Evolutionary conservation across 2,329 filamentous ascomycete species (phyloP), one percentile per base, ranked within the genome.

Genomic region (Mariannaea elegans): DNA sequence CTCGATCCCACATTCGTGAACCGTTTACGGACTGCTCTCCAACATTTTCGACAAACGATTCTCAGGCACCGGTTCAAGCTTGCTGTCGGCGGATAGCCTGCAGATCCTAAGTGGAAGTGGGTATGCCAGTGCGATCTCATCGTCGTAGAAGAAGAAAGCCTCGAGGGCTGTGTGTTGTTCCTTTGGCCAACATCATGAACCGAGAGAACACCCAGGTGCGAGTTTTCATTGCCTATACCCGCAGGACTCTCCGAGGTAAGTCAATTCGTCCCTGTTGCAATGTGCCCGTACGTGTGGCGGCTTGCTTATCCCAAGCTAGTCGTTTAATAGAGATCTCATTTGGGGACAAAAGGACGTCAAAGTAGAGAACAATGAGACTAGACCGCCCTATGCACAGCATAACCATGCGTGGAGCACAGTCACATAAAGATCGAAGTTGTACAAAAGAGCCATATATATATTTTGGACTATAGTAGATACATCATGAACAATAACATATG

Each of bases 71-170:
- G 64, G 14, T 64, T 68, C 47, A 73, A 73, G 65, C 54, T 72
- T 31, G 66, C 69, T 1, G 32, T 68, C 8, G 65, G 65, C 7
- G 61, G 54, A 9, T 70, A 68, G 71, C 52, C 69, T 1, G 63
- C 61, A 9, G 69, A 71, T 14, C 58, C 61, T 6, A 61, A 64
- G 16, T 55, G 44, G 32, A 69, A 70, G n/a, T 64, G 72, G n/a
- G 41, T 72, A 7, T 63, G 65, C 0, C 64, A 72, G 36, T 77
- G 71, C 48, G 68, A 68, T 3, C 66, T 72, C 29, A 34, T 71
- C 14, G 71, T 73, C 4, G 64, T 75, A 3, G 71, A 73, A 21
- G 71, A 73, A 32, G n/a, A n/a, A n/a, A 75, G 74, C 13, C 64
- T 74, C 18, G 73, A 77, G 56, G 75, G 75, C 13, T 67, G 65